Evolutionary conservation across 345 rosid genomes (phyloP).

Genomic region (Dovyalis caffra): DNA sequence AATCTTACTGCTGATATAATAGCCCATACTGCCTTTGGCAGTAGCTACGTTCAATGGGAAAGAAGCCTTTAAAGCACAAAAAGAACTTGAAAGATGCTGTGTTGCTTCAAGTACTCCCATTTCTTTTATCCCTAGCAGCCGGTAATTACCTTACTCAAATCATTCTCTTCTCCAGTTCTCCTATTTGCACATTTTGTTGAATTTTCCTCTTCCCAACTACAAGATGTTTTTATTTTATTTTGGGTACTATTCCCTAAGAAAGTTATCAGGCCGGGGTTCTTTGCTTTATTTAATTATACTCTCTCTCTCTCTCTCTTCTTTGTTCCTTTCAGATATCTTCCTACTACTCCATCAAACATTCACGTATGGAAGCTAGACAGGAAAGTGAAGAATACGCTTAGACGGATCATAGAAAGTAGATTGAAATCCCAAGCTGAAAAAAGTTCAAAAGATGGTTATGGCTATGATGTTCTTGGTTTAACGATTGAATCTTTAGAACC

Average conservation of each 20-base stretch:
- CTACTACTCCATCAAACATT: conserved; percentile 68
- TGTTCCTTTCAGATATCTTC: conserved; percentile 57
- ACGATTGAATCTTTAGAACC: conserved; percentile 22
- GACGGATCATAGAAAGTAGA: conserved; percentile 48
- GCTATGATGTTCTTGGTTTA: conserved; percentile 64
- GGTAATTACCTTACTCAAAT: conserved; percentile 32
- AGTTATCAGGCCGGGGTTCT: no score
- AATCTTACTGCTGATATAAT: conserved; percentile 73
- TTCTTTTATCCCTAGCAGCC: conserved; percentile 72
- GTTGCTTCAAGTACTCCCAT: conserved; percentile 38
- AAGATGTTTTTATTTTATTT: no score
- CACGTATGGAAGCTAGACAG: conserved; percentile 71
- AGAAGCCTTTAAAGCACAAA: conserved; percentile 65
- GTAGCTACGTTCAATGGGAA: conserved; percentile 75
- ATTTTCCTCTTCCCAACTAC: no score
- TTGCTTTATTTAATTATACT: no score
- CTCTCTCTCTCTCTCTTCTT: not conserved
- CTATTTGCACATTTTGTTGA: not conserved
- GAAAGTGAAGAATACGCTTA: conserved; percentile 57
- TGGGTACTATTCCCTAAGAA: no score
- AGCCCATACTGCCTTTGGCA: conserved; percentile 74
- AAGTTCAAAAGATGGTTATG: conserved; percentile 42
- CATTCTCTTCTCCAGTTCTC: not conserved
- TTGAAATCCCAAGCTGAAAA: conserved; percentile 6
- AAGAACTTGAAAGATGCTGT: conserved; percentile 56